Percentiles rank a stretch among this genome's conserved stretches.
phyloP scores from a whole-genome alignment of 2,329 filamentous ascomycete species.

The Cadophora gregata region DNA sequence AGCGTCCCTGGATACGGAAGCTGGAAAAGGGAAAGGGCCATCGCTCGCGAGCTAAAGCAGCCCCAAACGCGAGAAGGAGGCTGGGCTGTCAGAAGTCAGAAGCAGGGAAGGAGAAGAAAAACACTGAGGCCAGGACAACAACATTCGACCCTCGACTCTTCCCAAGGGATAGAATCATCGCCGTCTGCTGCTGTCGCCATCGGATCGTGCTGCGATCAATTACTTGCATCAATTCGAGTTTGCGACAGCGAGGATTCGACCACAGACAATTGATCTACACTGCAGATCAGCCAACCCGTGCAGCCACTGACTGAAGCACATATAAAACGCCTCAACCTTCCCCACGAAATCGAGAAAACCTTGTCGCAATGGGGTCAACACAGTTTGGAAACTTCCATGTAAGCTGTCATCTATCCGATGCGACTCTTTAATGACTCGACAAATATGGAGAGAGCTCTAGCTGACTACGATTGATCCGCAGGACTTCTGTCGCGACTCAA shows the following conservation, averaged over 20 bases:
- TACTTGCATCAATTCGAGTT: slow-evolving; percentile 7
- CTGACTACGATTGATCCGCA: slow-evolving; percentile 47
- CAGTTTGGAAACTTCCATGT: slow-evolving; percentile 66
- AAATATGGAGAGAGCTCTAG: neutral
- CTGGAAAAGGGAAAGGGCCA: slow-evolving; percentile 19
- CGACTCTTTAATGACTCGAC: slow-evolving; percentile 23
- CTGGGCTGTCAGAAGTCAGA: slow-evolving; percentile 12
- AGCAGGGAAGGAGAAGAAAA: slow-evolving; percentile 10
- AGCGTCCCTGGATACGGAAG: slow-evolving; percentile 16
- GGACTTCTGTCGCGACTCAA: slow-evolving; percentile 85
- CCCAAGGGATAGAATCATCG: neutral
- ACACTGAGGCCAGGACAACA: neutral
- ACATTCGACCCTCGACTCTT: neutral
- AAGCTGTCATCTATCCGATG: slow-evolving; percentile 24
- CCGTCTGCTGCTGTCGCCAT: slow-evolving; percentile 8
- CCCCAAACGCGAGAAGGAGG: slow-evolving; percentile 14
- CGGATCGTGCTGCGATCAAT: slow-evolving; percentile 9
- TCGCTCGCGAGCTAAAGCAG: slow-evolving; percentile 5
- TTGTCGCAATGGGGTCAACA: slow-evolving; percentile 33
- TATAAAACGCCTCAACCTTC: slow-evolving; percentile 9
- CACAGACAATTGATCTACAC: slow-evolving; percentile 12
- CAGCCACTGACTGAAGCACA: slow-evolving; percentile 16
- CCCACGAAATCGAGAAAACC: slow-evolving; percentile 3
- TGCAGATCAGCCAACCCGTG: slow-evolving; percentile 18
- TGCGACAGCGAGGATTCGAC: slow-evolving; percentile 12